Percentiles rank a stretch among this genome's conserved stretches.
Evolutionary conservation across 1,139 yeast species (phyloP).

Genomic region (Pichia sp.): DNA sequence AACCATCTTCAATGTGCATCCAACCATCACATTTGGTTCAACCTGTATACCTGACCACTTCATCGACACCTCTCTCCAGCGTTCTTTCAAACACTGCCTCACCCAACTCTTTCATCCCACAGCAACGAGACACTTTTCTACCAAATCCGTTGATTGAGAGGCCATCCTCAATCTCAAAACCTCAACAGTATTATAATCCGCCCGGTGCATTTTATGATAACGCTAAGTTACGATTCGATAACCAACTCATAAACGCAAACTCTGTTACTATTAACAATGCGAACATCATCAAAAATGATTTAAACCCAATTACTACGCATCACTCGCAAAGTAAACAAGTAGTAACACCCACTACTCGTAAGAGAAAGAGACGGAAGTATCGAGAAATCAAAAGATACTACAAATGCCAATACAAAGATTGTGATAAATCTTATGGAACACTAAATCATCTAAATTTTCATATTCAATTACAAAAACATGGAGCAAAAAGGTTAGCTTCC

Average conservation of each 20-base stretch:
- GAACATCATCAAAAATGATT: neutral
- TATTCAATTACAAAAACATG: conserved; percentile 68
- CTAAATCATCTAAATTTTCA: conserved; percentile 76
- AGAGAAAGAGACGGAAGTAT: conserved; percentile 62
- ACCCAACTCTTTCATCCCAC: neutral
- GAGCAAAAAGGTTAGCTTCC: conserved; percentile 62
- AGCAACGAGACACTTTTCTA: neutral
- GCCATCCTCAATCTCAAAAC: neutral
- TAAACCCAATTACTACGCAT: neutral
- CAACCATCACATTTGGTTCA: conserved; percentile 2
- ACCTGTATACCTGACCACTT: conserved; percentile 4
- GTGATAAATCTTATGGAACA: conserved; percentile 72
- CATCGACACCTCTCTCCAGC: conserved; percentile 6
- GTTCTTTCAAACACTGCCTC: neutral
- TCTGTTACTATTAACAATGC: neutral
- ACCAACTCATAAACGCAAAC: neutral
- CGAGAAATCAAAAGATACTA: conserved; percentile 69
- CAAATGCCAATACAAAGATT: conserved; percentile 56
- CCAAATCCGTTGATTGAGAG: neutral
- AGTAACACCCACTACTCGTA: conserved; percentile 18
- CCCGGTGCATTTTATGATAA: neutral
- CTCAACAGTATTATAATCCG: neutral
- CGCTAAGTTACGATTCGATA: neutral
- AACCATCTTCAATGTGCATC: neutral
- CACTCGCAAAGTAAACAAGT: neutral